Evolutionary conservation across 441 rosid species (phyloP), one percentile per base, ranked within the genome.

Genomic region (Pelargonium australe): DNA sequence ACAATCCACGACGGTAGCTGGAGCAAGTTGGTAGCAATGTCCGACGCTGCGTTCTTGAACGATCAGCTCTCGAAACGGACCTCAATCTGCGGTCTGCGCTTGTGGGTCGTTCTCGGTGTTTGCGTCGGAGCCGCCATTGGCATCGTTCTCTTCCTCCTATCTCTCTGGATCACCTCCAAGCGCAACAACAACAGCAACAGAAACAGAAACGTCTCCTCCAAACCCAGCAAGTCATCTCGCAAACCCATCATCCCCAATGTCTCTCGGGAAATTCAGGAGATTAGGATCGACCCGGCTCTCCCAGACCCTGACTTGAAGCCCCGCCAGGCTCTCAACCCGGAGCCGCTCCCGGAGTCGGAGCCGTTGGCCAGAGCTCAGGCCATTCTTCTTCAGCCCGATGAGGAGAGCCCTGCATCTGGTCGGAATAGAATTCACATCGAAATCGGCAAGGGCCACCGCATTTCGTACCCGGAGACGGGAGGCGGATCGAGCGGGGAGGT

Each of bases 181-280:
- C 78, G 89, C 28, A 72, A 81, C 44, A 76, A 69, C 37, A 19
- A 28, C 8, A 68, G 5, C 37, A 31, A 31, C 37, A 31, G 37
- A 28, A 28, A 68, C 7, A 34, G 40, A 34, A 5, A 34, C 40
- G 12, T 37, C 64, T 45, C 64, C 65, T 63, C 37, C 68, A 11
- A 49, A 4, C 1, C 57, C 57, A 49, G 4, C 3, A 47, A 47
- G 5, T 47, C 55, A 1, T 47, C 57, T 49, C 57, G 19, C 58
- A 69, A 80, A 16, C 74, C 84, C 25, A 73, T 72, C 79, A 91
- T 91, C 63, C 98, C 95, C 11, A 61, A 83, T 12, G 81, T 88
- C 70, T 94, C 97, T 0, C 88, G 91, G 82, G 98, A 91, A 80
- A 94, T 94, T 68, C 89, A 89, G 79, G 98, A 94, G 76, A 88